Base-by-base conservation (phyloP, 2,329 filamentous ascomycete genomes). In the Tolypocladium ophioglossoides region DNA sequence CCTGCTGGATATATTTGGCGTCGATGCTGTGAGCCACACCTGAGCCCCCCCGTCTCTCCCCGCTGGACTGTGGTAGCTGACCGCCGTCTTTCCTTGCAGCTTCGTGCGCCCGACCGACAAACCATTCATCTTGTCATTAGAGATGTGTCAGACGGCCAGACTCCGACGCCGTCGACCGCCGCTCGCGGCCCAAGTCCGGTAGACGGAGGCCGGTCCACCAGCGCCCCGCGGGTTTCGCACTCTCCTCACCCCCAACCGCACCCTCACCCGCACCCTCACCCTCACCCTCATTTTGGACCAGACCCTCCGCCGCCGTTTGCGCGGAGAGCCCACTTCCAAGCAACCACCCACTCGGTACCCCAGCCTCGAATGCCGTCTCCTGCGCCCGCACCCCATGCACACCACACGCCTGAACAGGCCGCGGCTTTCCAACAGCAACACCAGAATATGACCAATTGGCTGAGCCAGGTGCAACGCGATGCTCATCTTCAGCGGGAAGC, bases 1-100 rank as follows among this genome's bases (percentile, higher is more conserved):
- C 18, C 70, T 86, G 68, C 63, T 74, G 27, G 75, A 81, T 39
- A 67, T 85, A 3, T 80, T 85, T 62, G 80, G 82, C 3, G 69
- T 74, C 54, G 76, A 81, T 56, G 67, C 72, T 52, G 79, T 83
- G 71, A 59, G 75, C 62, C 38, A 40, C 24, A 5, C 37, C 37
- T 54, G 48, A 37, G 22, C 14, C 32, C 37, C 27, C 50, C 49
- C 39, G 52, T 51, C 46, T 46, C 35, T 41, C 56, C 46, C 14
- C 12, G 20, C 40, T 53, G 27, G 54, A 44, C 51, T 27, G 27
- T 8, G 38, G 22, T 44, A 16, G 47, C 58, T 59, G 50, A 58
- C 52, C 63, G 48, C 20, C 32, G 18, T 52, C 22, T 46, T 39
- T 50, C 38, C 14, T 47, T 40, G 38, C 56, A 79, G 76, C 64